These are phyloP conservation scores for Lasiosphaeria hispida DNA, from an alignment of 495 filamentous ascomycete genomes.

Conservation along the genomic window DNA sequence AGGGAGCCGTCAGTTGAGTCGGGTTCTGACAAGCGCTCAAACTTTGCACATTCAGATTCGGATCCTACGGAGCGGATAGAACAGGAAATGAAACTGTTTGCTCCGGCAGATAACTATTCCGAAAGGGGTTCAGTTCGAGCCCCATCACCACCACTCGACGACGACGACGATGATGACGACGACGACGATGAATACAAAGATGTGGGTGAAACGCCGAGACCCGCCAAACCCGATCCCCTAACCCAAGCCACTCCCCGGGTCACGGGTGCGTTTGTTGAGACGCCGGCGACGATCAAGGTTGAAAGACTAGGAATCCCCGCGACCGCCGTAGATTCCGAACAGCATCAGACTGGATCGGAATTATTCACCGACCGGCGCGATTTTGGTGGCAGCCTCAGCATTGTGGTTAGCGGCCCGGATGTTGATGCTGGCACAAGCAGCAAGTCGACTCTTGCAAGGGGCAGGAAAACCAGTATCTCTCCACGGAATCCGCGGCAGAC, in stretches of 20 bases:
- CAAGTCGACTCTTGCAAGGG: slow-evolving; percentile 9
- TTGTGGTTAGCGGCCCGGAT: background rate
- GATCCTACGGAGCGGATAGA: slow-evolving; percentile 56
- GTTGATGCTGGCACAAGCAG: background rate
- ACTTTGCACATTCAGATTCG: slow-evolving; percentile 45
- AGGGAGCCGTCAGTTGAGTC: slow-evolving; percentile 40
- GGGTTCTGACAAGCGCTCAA: slow-evolving; percentile 36
- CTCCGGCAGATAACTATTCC: slow-evolving; percentile 51
- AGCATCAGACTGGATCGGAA: too few species aligned
- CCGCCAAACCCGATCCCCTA: slow-evolving; percentile 42
- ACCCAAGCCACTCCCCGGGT: slow-evolving; percentile 50
- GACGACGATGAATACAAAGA: background rate
- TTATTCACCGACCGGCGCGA: too few species aligned
- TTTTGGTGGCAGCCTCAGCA: background rate
- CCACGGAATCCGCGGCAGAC: slow-evolving; percentile 16
- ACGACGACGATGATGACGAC: slow-evolving; percentile 12
- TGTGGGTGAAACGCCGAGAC: slow-evolving; percentile 45
- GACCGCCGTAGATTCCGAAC: background rate
- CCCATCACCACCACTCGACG: slow-evolving; percentile 41
- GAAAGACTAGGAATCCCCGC: slow-evolving; percentile 21
- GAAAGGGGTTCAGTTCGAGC: slow-evolving; percentile 51
- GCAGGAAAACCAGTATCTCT: background rate
- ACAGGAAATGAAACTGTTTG: slow-evolving; percentile 54
- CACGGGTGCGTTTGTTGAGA: slow-evolving; percentile 52
- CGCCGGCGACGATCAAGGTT: slow-evolving; percentile 43